Evolutionary conservation across 805 yeast genomes (phyloP), one percentile per base, ranked within the genome.

Genomic region (Cyberlindnera maritima): DNA sequence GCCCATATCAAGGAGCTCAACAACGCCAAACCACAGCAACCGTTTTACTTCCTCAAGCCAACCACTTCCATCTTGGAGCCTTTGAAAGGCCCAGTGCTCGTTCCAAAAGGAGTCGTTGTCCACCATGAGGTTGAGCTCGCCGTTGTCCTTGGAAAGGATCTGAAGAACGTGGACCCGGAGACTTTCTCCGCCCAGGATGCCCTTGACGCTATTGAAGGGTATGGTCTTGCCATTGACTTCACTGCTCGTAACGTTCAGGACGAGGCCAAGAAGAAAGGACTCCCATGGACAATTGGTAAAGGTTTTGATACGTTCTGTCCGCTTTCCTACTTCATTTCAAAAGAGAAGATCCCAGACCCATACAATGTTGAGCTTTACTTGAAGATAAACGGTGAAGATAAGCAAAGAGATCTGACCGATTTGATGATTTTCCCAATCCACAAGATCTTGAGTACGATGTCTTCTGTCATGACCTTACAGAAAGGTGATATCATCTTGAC

Each of bases 241-340:
- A 94, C 99, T 8, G 98, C 96, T 0, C 79, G 99, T 65, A 89
- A 91, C 60, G 95, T 94, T 26, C 99, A 94, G 68, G 91, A 86
- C 60, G 96, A 83, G 59, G 97, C 97, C 32, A 94, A 94, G 68
- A 77, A 76, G 68, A 89, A 88, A 66, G 98, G 98, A 1, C 74
- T 92, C 44, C 99, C 99, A 4, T 94, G 99, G 99, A 69, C 92
- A 4, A 88, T 90, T 54, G 96, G 94, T 31, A 94, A 94, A 64
- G 99, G 99, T 0, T 92, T 90, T 65, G 99, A 94, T 62, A 92
- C 99, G 0, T 94, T 94, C 66, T 74, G 88, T 63, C 99, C 99
- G 2, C 63, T 94, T n/a, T 84, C 96, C 8, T 66, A 71, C 18
- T 79, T 81, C 54, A 83, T 94, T 45, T 79, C 91, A 10, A 85